Base-by-base conservation (phyloP, 345 rosid genomes). In the Diplotaxis tenuifolia region DNA sequence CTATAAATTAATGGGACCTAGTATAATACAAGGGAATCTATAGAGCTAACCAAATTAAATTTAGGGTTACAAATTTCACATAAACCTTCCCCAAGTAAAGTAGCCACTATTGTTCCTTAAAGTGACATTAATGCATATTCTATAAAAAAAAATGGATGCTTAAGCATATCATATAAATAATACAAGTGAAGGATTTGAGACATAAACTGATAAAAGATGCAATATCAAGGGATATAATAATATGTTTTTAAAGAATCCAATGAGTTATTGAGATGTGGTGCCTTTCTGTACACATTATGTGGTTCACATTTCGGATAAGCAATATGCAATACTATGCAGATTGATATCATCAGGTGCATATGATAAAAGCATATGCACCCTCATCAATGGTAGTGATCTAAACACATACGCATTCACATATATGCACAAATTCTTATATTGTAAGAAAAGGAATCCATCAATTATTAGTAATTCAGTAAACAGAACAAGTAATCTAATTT, bases 11-110 rank as follows among this genome's bases (percentile, higher is more conserved):
- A 36, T 34, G 68, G 27, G 55, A 25, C 53, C 18, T 42, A 42
- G 50, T 42, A 42, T 42, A 6, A 42, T 42, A n/a, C 18, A 14
- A 42, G 14, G 1, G 50, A 42, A 42, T 42, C 50, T 42, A 42
- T 42, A 42, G n/a, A 28, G 20, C 42, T 54, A 21, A 42, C 34
- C 31, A 31, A 42, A 70, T 65, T 47, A 25, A 56, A 38, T 2
- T 63, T 58, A 36, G 52, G 75, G 49, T 25, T 65, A 77, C 45
- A 28, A 71, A 65, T 65, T 71, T 54, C 54, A 58, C 42, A 59
- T 21, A 32, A 71, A 42, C 80, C 68, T 77, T 77, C 80, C 72
- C 65, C 65, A 57, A 56, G 55, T 70, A 76, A 71, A 76, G 80
- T 57, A 65, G 71, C 67, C 74, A 69, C 79, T 54, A 68, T 62